Evolutionary conservation across 495 filamentous ascomycete genomes (phyloP).

Genomic region (Tuber umbilicatum): DNA sequence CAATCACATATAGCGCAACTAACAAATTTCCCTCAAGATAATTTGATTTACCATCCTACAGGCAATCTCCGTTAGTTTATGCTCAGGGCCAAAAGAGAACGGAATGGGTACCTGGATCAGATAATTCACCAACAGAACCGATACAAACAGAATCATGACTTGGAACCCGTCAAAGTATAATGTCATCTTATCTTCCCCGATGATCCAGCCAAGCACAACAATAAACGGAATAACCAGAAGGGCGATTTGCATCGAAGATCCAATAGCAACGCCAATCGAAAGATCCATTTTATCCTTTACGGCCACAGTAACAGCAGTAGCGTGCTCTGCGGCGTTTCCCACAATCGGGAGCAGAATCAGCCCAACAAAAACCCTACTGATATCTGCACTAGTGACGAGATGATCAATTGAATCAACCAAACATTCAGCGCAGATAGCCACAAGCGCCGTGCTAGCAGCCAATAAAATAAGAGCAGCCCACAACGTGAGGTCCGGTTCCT

Average conservation of each 20-base stretch:
- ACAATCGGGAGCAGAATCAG: constrained; percentile 84
- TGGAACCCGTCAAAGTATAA: constrained; percentile 78
- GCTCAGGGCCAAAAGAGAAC: constrained; percentile 28
- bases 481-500: constrained; percentile 66
- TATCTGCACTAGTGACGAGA: constrained; percentile 52
- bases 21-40: constrained; percentile 72
- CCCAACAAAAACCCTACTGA: constrained; percentile 73
- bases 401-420: constrained; percentile 75
- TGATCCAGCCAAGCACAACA: constrained; percentile 74
- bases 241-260: constrained; percentile 81
- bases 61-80: constrained; percentile 8
- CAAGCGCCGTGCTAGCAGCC: constrained; percentile 63
- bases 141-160: constrained; percentile 69
- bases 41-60: constrained; percentile 51
- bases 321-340: constrained; percentile 82
- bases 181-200: constrained; percentile 62
- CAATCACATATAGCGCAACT: constrained; percentile 67
- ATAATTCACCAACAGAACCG: constrained; percentile 75
- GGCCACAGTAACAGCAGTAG: constrained; percentile 77
- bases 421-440: constrained; percentile 83
- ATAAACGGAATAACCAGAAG: constrained; percentile 70
- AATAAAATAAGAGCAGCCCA: constrained; percentile 65
- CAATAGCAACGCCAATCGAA: constrained; percentile 75
- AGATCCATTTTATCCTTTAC: constrained; percentile 89
- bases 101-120: constrained; percentile 51